phyloP scores from a whole-genome alignment of 176 grass and related monocot species.

The Canna indica region DNA sequence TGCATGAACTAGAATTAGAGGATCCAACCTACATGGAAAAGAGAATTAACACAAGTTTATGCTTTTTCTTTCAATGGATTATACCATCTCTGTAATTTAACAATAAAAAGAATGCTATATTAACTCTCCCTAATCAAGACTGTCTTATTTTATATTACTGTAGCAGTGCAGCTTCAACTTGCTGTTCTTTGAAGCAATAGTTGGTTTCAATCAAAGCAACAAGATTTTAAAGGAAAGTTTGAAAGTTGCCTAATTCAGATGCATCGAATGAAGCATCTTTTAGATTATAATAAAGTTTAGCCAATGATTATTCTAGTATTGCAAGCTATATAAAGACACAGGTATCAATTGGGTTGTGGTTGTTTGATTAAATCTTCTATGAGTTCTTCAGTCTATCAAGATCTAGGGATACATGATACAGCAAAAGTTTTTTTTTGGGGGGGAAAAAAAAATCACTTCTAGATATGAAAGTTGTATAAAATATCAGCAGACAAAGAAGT shows the following conservation, averaged over 20 bases:
- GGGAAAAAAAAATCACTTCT: background rate
- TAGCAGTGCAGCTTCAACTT: too few relatives aligned
- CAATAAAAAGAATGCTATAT: background rate
- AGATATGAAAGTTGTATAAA: background rate
- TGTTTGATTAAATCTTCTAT: background rate
- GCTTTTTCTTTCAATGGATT: background rate
- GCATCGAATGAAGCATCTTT: too few relatives aligned
- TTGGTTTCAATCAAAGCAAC: too few relatives aligned
- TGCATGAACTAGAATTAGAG: background rate
- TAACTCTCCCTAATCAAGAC: background rate
- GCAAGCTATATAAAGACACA: too few relatives aligned
- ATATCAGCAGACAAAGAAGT: background rate
- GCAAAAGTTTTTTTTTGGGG: background rate
- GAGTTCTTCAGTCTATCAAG: background rate
- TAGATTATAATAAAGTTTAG: too few relatives aligned
- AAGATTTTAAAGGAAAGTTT: too few relatives aligned
- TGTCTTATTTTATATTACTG: too few relatives aligned
- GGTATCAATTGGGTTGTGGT: too few relatives aligned
- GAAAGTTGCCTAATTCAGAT: too few relatives aligned
- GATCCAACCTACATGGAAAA: slow-evolving; percentile 7
- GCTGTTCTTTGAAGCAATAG: too few relatives aligned
- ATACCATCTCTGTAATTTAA: background rate
- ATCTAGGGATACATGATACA: background rate
- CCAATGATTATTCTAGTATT: too few relatives aligned
- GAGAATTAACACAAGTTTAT: background rate